These are phyloP conservation scores for Heterobasidion annosum DNA, from an alignment of 1,284 basidiomycete genomes.

Conservation along the genomic window DNA sequence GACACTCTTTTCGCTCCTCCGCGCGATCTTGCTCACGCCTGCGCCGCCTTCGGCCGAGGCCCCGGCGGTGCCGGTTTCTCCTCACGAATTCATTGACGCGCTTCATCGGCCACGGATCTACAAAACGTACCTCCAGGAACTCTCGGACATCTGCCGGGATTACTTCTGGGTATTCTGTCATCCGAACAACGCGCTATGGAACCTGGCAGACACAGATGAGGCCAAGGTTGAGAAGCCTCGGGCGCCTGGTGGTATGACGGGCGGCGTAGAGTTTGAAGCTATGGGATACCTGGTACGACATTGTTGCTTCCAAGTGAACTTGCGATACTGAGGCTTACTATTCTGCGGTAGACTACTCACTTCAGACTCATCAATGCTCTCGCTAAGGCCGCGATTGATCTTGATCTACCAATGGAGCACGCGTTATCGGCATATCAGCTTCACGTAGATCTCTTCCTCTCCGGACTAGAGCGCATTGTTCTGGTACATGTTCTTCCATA, in stretches of 20 bases:
- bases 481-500: slow-evolving; percentile 35
- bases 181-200: slow-evolving; percentile 87
- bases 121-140: slow-evolving; percentile 85
- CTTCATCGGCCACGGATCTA: slow-evolving; percentile 81
- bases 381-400: slow-evolving; percentile 49
- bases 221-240: slow-evolving; percentile 81
- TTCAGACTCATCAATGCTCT: slow-evolving; percentile 78
- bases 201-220: slow-evolving; percentile 74
- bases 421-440: slow-evolving; percentile 73
- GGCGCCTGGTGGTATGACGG: slow-evolving; percentile 96
- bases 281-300: slow-evolving; percentile 83
- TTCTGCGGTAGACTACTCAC: slow-evolving; percentile 61
- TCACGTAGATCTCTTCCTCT: slow-evolving; percentile 79
- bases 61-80: slow-evolving; percentile 54
- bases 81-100: slow-evolving; percentile 84
- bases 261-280: slow-evolving; percentile 96
- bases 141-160: slow-evolving; percentile 86
- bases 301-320: not conserved
- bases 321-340: slow-evolving; percentile 6
- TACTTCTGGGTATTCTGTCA: slow-evolving; percentile 99
- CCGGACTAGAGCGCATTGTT: slow-evolving; percentile 79
- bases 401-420: slow-evolving; percentile 55
- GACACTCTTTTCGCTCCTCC: slow-evolving; percentile 61
- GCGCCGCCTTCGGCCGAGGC: slow-evolving; percentile 66
- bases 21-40: slow-evolving; percentile 63